Conservation (phyloP, 2,329 filamentous ascomycete genomes). For the Colletotrichum sp. region DNA sequence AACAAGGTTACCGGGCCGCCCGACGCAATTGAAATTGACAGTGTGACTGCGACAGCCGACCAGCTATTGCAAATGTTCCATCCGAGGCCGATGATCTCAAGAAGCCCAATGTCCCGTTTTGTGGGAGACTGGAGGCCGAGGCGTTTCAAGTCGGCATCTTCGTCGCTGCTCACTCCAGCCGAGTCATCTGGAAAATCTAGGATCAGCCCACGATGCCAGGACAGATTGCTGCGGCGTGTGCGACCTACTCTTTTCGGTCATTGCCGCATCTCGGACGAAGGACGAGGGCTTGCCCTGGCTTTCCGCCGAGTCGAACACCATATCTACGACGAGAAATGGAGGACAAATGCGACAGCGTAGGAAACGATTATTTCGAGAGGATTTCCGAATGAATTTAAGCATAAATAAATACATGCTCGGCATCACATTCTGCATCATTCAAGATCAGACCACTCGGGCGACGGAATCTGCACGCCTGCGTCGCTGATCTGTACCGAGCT, state of each 20-base stretch:
- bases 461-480: background rate
- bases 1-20: slow-evolving; percentile 21
- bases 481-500: background rate
- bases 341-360: background rate
- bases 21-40: slow-evolving; percentile 22
- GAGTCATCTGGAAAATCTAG: background rate
- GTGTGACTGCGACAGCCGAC: slow-evolving; percentile 24
- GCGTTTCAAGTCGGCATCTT: background rate
- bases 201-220: accelerated
- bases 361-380: accelerated
- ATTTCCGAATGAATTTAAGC: background rate
- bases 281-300: background rate
- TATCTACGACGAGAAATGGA: accelerated
- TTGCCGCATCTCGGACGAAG: background rate
- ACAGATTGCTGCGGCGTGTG: accelerated
- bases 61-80: slow-evolving; percentile 30
- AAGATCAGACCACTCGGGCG: background rate
- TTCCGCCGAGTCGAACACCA: accelerated
- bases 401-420: background rate
- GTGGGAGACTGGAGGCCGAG: background rate
- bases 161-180: background rate
- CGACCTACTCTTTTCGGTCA: background rate
- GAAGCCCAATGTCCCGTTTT: slow-evolving; percentile 2
- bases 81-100: background rate
- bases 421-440: background rate